A percentile compares a stretch with the other conserved stretches of the same genome.
These are phyloP conservation scores for Lactifluus piperatus DNA, from an alignment of 768 basidiomycete species.

Conservation along the genomic window DNA sequence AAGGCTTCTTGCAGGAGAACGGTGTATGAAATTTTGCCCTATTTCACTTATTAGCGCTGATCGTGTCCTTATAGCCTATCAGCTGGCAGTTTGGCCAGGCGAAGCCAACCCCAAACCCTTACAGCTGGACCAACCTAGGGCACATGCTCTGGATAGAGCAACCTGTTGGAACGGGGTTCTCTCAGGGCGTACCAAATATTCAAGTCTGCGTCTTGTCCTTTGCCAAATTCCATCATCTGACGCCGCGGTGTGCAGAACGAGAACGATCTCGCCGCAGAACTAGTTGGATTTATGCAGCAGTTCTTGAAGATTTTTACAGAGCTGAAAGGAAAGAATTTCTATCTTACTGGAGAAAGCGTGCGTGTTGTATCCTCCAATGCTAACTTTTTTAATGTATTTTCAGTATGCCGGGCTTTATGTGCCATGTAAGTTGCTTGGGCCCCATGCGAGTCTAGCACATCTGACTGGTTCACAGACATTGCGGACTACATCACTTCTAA, in stretches of 20 bases:
- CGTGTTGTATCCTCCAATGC: not conserved
- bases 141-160: slow-evolving; percentile 21
- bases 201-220: not conserved
- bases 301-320: slow-evolving; percentile 17
- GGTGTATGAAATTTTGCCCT: slow-evolving; percentile 3
- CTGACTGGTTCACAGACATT: slow-evolving; percentile 3
- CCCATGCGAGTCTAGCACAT: not conserved
- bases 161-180: slow-evolving; percentile 20
- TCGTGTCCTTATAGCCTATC: slow-evolving; percentile 2
- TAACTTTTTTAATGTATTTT: not conserved
- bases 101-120: slow-evolving; percentile 15
- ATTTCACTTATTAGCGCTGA: not conserved
- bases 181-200: slow-evolving; percentile 15
- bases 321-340: slow-evolving; percentile 18
- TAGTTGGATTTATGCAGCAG: slow-evolving; percentile 18
- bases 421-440: slow-evolving; percentile 8
- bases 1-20: slow-evolving; percentile 20
- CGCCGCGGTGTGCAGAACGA: slow-evolving; percentile 7
- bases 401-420: slow-evolving; percentile 16
- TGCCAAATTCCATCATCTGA: not conserved
- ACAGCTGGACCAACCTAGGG: slow-evolving; percentile 21
- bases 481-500: slow-evolving; percentile 17
- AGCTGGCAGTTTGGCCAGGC: slow-evolving; percentile 21
- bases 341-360: slow-evolving; percentile 19
- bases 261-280: slow-evolving; percentile 9